A percentile compares a stretch with the other conserved stretches of the same genome.
phyloP scores from a whole-genome alignment of 208 protist genomes.

The Trypanosoma avium region DNA sequence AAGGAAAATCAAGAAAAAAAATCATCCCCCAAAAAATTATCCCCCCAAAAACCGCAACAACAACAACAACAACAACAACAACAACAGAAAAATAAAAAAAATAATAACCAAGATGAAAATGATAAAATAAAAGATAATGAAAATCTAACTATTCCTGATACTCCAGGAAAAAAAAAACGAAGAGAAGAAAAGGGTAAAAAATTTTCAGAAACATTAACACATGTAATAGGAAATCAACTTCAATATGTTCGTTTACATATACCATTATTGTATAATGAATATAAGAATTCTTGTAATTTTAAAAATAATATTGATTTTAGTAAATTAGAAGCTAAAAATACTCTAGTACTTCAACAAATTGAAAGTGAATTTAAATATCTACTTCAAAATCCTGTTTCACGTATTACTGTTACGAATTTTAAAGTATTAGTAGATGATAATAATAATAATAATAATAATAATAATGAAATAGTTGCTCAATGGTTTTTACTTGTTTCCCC shows the following conservation, averaged over 20 bases:
- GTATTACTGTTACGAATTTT: conserved; percentile 10
- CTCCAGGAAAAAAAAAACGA: not conserved
- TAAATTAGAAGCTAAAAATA: not conserved
- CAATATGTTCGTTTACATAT: conserved; percentile 10
- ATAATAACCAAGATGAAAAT: not conserved
- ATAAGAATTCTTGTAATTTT: not conserved
- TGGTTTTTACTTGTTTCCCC: conserved; percentile 52
- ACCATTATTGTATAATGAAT: not conserved
- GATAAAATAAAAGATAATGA: not conserved
- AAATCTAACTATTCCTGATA: not conserved
- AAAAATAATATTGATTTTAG: not conserved
- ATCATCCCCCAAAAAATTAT: not conserved
- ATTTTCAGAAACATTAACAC: not conserved
- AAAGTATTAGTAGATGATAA: not conserved
- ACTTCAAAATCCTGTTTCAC: conserved; percentile 10
- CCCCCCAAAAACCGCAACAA: not conserved
- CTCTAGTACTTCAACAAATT: conserved; percentile 9
- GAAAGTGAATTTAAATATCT: conserved; percentile 18
- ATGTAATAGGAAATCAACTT: not conserved
- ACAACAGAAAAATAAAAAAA: not conserved
- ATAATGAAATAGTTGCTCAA: not conserved
- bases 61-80: not conserved
- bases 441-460: not conserved
- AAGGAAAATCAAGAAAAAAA: not conserved
- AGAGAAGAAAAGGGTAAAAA: not conserved